Conservation (phyloP, 108 stramenopile species). For the Seminavis robusta region DNA sequence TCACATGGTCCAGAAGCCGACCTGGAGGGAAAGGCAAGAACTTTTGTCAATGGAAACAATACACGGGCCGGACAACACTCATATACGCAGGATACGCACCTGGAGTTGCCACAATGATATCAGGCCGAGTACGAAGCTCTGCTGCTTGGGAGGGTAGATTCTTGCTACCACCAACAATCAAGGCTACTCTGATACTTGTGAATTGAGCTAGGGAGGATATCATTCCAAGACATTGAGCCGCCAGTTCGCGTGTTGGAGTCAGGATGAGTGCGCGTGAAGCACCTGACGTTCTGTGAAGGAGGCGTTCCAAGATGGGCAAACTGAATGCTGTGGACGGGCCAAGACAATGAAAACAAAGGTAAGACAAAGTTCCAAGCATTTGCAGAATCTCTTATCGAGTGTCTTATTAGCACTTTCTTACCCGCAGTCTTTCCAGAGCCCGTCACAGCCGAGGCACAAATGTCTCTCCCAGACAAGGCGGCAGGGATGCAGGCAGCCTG, state of each 20-base stretch:
- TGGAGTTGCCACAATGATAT: constrained; percentile 95
- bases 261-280: constrained; percentile 79
- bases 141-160: constrained; percentile 91
- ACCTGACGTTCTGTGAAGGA: constrained; percentile 80
- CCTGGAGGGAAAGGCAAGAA: too few relatives aligned
- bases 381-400: too few relatives aligned
- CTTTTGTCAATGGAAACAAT: too few relatives aligned
- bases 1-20: constrained; percentile 92
- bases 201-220: constrained; percentile 81
- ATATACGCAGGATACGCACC: too few relatives aligned
- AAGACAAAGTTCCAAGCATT: too few relatives aligned
- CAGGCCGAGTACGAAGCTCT: constrained; percentile 90
- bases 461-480: constrained; percentile 91
- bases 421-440: constrained; percentile 94
- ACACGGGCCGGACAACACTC: too few relatives aligned
- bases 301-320: constrained; percentile 91
- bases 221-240: constrained; percentile 93
- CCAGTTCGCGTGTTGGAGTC: constrained; percentile 94
- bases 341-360: too few relatives aligned
- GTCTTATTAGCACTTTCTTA: too few relatives aligned
- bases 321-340: too few relatives aligned
- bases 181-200: constrained; percentile 73
- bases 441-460: constrained; percentile 82
- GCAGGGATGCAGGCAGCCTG: constrained; percentile 90
- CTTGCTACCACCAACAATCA: constrained; percentile 95